Conservation (phyloP, 2,329 filamentous ascomycete genomes). For the Colletotrichum acutatum region DNA sequence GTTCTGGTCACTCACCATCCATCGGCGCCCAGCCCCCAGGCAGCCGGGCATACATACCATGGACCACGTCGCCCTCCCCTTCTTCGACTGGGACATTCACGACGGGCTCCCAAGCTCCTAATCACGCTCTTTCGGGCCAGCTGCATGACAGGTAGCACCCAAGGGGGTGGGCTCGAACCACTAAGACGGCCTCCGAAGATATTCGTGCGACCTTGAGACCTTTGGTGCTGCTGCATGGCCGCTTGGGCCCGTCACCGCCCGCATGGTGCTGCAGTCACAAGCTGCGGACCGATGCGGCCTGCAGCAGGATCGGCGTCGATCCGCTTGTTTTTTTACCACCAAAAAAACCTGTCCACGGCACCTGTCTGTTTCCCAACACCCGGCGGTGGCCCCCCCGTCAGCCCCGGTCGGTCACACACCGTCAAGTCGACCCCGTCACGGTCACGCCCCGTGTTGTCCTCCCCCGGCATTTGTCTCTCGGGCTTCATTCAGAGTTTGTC, state of each 20-base stretch:
- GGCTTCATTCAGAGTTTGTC: neutral
- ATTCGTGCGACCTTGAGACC: slow-evolving; percentile 25
- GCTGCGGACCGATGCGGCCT: slow-evolving; percentile 37
- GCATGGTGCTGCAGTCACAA: slow-evolving; percentile 35
- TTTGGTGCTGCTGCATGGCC: slow-evolving; percentile 1
- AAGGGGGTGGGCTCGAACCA: slow-evolving; percentile 17
- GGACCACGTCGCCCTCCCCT: slow-evolving; percentile 12
- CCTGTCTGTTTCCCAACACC: slow-evolving; percentile 6
- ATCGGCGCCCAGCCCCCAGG: slow-evolving; percentile 9
- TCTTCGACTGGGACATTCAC: slow-evolving; percentile 1
- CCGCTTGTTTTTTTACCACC: slow-evolving; percentile 28
- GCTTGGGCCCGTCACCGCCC: slow-evolving; percentile 35
- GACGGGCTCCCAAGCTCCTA: slow-evolving; percentile 4
- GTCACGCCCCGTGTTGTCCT: neutral
- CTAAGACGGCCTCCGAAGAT: slow-evolving; percentile 1
- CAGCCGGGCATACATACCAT: slow-evolving; percentile 11
- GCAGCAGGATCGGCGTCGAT: slow-evolving; percentile 38
- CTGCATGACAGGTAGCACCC: slow-evolving; percentile 20
- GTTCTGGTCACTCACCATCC: neutral
- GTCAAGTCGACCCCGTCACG: slow-evolving; percentile 4
- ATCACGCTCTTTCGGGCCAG: slow-evolving; percentile 21
- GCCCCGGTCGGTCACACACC: slow-evolving; percentile 21
- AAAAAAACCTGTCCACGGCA: slow-evolving; percentile 28
- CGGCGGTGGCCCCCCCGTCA: slow-evolving; percentile 9
- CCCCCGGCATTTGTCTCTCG: slow-evolving; percentile 15